These are phyloP conservation scores for Microsporum ferrugineum DNA, from an alignment of 2,329 filamentous ascomycete species.

Conservation along the genomic window DNA sequence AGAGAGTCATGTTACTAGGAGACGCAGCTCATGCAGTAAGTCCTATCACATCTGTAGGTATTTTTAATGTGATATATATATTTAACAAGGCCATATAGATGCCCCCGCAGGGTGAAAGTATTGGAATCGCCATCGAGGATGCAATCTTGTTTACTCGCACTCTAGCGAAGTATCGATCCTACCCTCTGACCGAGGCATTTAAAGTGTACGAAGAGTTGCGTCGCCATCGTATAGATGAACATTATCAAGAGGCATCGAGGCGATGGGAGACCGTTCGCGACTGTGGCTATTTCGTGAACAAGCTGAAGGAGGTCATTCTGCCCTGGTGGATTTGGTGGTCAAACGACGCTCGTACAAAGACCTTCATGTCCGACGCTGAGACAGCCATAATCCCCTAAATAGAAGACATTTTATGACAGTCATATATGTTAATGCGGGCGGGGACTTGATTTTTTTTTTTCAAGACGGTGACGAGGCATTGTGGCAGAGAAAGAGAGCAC, in stretches of 20 bases:
- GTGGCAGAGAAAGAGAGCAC: not conserved
- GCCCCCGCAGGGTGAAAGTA: slow-evolving; percentile 36
- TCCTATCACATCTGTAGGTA: slow-evolving; percentile 18
- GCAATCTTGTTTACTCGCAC: slow-evolving; percentile 19
- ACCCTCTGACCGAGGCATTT: not conserved
- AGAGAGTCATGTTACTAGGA: slow-evolving; percentile 31
- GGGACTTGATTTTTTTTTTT: too few species aligned
- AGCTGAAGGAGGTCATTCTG: slow-evolving; percentile 6
- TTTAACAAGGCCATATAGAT: slow-evolving; percentile 22
- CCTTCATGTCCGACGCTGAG: slow-evolving; percentile 4
- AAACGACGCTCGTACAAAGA: not conserved
- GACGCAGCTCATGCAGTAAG: slow-evolving; percentile 34
- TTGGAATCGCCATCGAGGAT: slow-evolving; percentile 35
- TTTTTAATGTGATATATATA: not conserved
- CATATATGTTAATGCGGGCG: not conserved
- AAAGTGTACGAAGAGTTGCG: slow-evolving; percentile 7
- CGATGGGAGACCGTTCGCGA: slow-evolving; percentile 7
- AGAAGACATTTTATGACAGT: not conserved
- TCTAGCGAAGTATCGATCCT: slow-evolving; percentile 1
- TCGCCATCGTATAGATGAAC: slow-evolving; percentile 4
- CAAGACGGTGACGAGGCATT: not conserved
- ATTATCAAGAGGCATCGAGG: slow-evolving; percentile 5
- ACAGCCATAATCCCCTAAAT: slow-evolving; percentile 1
- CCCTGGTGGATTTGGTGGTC: slow-evolving; percentile 7
- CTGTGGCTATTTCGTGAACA: slow-evolving; percentile 6